Evolutionary conservation across 176 grass and related monocot genomes (phyloP).

Genomic region (Calamus simplicifolius): DNA sequence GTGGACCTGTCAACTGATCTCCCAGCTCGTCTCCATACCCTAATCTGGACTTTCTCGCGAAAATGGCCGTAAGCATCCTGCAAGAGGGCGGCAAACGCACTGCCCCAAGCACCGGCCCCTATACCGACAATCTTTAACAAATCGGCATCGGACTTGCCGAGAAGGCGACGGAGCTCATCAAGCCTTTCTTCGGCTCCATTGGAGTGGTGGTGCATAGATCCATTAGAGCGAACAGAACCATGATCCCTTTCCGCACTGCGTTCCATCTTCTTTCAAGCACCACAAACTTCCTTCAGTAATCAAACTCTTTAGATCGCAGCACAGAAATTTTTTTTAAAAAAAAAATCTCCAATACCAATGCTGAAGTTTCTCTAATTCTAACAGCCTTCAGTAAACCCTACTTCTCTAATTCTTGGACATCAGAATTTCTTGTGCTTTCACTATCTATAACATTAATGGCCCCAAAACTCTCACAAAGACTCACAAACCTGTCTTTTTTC

Average conservation of each 20-base stretch:
- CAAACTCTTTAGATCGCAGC: too few species aligned
- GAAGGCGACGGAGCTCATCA: slow-evolving; percentile 64
- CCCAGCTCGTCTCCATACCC: slow-evolving; percentile 77
- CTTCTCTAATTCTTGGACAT: too few species aligned
- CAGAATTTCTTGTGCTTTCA: too few species aligned
- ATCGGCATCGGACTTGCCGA: slow-evolving; percentile 79
- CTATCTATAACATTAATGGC: too few species aligned
- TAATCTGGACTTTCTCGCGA: slow-evolving; percentile 89
- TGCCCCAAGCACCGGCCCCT: slow-evolving; percentile 92
- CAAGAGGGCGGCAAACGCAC: slow-evolving; percentile 81
- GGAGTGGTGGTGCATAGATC: slow-evolving; percentile 28
- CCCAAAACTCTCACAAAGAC: too few species aligned
- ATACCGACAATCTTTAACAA: slow-evolving; percentile 94
- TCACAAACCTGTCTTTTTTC: too few species aligned
- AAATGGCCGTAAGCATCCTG: slow-evolving; percentile 86
- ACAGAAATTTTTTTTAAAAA: too few species aligned
- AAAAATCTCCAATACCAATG: too few species aligned
- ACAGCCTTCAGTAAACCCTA: too few species aligned
- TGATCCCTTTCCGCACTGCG: slow-evolving; percentile 35
- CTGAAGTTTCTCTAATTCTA: too few species aligned
- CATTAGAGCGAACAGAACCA: slow-evolving; percentile 36
- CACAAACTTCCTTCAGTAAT: neutral
- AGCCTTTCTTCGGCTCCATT: slow-evolving; percentile 65
- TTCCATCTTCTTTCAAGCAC: slow-evolving; percentile 43
- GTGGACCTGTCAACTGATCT: slow-evolving; percentile 58